A percentile compares a stretch with the other conserved stretches of the same genome.
Evolutionary conservation across 1,284 basidiomycete genomes (phyloP).

Genomic region (Cryptococcus floricola): DNA sequence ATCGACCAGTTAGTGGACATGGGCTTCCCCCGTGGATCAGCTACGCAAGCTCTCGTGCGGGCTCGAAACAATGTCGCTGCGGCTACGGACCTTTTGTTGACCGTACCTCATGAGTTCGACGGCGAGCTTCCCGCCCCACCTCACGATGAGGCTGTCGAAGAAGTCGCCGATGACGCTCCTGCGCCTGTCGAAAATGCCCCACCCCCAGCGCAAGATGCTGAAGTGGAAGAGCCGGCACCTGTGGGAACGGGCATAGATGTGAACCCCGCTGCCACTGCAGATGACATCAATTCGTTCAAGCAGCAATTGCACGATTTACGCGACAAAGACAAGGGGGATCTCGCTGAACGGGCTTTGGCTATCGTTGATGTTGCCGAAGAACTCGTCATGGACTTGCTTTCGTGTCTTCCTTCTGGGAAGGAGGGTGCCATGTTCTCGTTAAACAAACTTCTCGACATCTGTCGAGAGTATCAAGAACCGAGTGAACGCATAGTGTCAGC

Average conservation of each 20-base stretch:
- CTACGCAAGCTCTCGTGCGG: conserved; percentile 74
- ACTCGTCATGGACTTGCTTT: conserved; percentile 83
- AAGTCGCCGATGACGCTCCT: not conserved
- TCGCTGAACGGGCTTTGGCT: conserved; percentile 65
- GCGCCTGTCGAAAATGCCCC: not conserved
- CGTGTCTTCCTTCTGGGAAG: conserved; percentile 58
- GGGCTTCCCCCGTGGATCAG: conserved; percentile 87
- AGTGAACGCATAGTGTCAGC: conserved; percentile 60
- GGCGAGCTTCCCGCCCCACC: not conserved
- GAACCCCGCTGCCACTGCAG: not conserved
- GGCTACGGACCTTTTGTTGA: conserved; percentile 83
- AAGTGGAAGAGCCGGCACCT: not conserved
- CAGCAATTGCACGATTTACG: conserved; percentile 51
- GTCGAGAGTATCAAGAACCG: conserved; percentile 53
- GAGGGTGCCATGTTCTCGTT: conserved; percentile 44
- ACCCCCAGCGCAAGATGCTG: not conserved
- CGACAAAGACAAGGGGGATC: conserved; percentile 61
- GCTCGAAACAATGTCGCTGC: conserved; percentile 84
- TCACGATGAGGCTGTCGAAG: not conserved
- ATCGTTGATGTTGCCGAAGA: conserved; percentile 83
- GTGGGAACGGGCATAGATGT: not conserved
- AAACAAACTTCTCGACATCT: conserved; percentile 17
- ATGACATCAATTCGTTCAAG: not conserved
- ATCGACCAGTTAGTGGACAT: conserved; percentile 86
- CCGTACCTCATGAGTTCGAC: conserved; percentile 69